These are phyloP conservation scores for Metarhizium sp. DNA, from an alignment of 2,329 filamentous ascomycete species.

Conservation along the genomic window DNA sequence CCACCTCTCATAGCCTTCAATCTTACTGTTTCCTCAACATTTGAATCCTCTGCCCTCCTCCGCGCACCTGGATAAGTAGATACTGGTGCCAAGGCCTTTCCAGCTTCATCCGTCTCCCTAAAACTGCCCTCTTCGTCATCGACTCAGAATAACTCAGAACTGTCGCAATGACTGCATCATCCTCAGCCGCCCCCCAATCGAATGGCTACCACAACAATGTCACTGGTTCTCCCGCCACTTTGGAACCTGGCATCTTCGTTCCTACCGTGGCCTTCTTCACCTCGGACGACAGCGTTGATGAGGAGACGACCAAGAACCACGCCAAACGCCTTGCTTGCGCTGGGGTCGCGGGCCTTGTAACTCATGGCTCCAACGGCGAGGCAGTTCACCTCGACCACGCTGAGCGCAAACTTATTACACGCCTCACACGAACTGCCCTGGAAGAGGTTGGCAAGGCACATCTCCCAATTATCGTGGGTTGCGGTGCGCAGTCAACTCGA, in stretches of 20 bases:
- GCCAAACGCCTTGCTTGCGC: conserved; percentile 51
- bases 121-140: neutral
- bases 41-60: too few species aligned
- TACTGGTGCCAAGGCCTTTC: neutral
- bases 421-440: conserved; percentile 50
- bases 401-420: conserved; percentile 56
- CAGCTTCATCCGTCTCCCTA: neutral
- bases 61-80: neutral
- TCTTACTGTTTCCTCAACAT: too few species aligned
- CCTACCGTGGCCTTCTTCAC: conserved; percentile 56
- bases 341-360: conserved; percentile 57
- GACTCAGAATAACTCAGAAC: neutral
- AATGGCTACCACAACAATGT: conserved; percentile 2
- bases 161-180: conserved; percentile 8
- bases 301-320: conserved; percentile 38
- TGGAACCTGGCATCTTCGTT: conserved; percentile 42
- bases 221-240: neutral
- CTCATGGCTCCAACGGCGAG: conserved; percentile 66
- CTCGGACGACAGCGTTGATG: conserved; percentile 43
- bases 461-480: conserved; percentile 59
- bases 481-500: conserved; percentile 56
- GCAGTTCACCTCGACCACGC: conserved; percentile 58
- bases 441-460: conserved; percentile 43
- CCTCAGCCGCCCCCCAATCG: neutral
- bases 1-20: too few species aligned